Evolutionary conservation across 2,329 filamentous ascomycete genomes (phyloP).

Genomic region (Tolypocladium tropicale): DNA sequence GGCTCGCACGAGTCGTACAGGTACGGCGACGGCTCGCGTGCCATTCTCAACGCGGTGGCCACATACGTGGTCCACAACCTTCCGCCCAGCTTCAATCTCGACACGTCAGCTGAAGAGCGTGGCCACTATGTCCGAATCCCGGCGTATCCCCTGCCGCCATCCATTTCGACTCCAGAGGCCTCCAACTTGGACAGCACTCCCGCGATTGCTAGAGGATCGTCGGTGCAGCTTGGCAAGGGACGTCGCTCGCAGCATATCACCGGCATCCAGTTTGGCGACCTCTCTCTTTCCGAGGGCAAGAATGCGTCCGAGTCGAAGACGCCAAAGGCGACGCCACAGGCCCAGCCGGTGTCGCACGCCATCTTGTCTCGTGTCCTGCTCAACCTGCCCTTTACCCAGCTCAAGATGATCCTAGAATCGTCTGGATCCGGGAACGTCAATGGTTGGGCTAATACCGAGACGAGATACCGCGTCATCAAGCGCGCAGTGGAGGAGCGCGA

Average conservation of each 20-base stretch:
- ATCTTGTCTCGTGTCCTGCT: slow-evolving; percentile 57
- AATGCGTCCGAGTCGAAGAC: slow-evolving; percentile 18
- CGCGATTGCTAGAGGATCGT: slow-evolving; percentile 25
- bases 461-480: slow-evolving; percentile 37
- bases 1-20: slow-evolving; percentile 34
- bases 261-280: slow-evolving; percentile 63
- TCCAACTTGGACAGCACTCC: slow-evolving; percentile 8
- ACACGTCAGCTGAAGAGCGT: slow-evolving; percentile 29
- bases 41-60: slow-evolving; percentile 43
- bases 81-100: slow-evolving; percentile 48
- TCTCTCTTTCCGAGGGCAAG: slow-evolving; percentile 28
- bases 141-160: slow-evolving; percentile 10
- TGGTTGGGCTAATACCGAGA: slow-evolving; percentile 38
- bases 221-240: slow-evolving; percentile 22
- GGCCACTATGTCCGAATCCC: slow-evolving; percentile 30
- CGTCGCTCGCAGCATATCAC: slow-evolving; percentile 43
- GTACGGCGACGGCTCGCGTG: slow-evolving; percentile 40
- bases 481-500: slow-evolving; percentile 48
- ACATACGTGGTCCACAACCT: slow-evolving; percentile 52
- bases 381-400: slow-evolving; percentile 56
- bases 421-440: slow-evolving; percentile 37
- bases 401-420: slow-evolving; percentile 57
- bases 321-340: slow-evolving; percentile 14
- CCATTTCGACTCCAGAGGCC: slow-evolving; percentile 3
- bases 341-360: slow-evolving; percentile 27